Conservation (phyloP, 345 rosid genomes). For the Linum lewisii region DNA sequence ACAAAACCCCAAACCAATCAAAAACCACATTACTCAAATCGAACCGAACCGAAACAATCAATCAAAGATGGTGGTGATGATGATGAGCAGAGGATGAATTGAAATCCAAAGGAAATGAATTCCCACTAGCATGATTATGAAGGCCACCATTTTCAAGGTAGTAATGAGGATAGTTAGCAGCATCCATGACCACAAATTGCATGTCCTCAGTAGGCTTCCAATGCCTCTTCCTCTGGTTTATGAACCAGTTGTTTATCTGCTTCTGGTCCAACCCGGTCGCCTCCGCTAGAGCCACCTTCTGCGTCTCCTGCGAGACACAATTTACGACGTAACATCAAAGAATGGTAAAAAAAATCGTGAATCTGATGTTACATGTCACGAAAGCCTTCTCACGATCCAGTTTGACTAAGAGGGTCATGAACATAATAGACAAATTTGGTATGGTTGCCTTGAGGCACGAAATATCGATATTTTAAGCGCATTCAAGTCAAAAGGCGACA, state of each 20-base stretch:
- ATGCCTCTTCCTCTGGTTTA: slow-evolving; percentile 96
- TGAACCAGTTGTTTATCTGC: slow-evolving; percentile 99
- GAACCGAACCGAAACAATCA: neutral
- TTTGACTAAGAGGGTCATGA: too few species aligned
- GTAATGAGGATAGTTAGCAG: slow-evolving; percentile 53
- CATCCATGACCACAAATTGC: slow-evolving; percentile 91
- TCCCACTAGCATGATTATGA: slow-evolving; percentile 41
- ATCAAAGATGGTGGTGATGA: neutral
- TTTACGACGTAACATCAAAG: neutral
- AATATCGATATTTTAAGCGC: too few species aligned
- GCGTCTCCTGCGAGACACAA: slow-evolving; percentile 53
- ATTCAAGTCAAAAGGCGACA: too few species aligned
- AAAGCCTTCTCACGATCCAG: too few species aligned
- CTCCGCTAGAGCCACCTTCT: slow-evolving; percentile 79
- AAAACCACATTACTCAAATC: neutral
- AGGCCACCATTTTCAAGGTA: slow-evolving; percentile 61
- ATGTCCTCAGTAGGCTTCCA: slow-evolving; percentile 98
- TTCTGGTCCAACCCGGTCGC: slow-evolving; percentile 90
- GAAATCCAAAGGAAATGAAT: slow-evolving; percentile 75
- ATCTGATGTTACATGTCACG: too few species aligned
- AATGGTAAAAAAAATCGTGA: neutral
- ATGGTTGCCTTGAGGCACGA: too few species aligned
- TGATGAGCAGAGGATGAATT: neutral
- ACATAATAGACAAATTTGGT: too few species aligned
- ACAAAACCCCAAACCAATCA: neutral